Percentiles rank a stretch among this genome's conserved stretches.
Conservation (phyloP, 164 flowering plant species). For the Houttuynia cordata region DNA sequence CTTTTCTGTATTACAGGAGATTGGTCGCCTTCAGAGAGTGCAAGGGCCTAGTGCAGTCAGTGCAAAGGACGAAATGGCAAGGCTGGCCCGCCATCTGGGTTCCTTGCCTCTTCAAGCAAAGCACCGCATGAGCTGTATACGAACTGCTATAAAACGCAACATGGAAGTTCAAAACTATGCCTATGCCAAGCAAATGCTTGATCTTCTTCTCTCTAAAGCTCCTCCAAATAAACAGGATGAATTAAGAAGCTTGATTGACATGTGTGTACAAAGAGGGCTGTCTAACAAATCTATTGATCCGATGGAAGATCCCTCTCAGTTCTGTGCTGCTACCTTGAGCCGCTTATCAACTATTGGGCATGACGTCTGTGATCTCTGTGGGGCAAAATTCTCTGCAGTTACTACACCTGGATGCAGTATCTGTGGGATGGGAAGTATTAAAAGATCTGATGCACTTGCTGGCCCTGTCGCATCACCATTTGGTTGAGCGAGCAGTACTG, state of each 20-base stretch:
- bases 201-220: conserved; percentile 86
- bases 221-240: conserved; percentile 95
- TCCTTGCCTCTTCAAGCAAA: conserved; percentile 89
- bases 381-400: conserved; percentile 93
- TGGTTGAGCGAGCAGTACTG: conserved; percentile 38
- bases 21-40: conserved; percentile 81
- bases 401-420: conserved; percentile 88
- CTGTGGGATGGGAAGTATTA: conserved; percentile 99
- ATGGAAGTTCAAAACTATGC: conserved; percentile 96
- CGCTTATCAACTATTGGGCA: conserved; percentile 95
- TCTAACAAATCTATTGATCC: conserved; percentile 96
- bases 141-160: conserved; percentile 93
- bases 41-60: conserved; percentile 89
- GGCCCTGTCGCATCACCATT: conserved; percentile 86
- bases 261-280: conserved; percentile 81
- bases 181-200: conserved; percentile 95
- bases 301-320: conserved; percentile 92
- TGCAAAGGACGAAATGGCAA: conserved; percentile 98
- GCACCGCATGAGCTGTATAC: conserved; percentile 86
- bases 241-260: conserved; percentile 72
- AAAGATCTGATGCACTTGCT: conserved; percentile 82
- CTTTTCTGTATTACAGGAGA: conserved; percentile 46
- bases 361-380: conserved; percentile 96
- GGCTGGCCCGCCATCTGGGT: conserved; percentile 90
- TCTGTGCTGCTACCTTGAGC: conserved; percentile 93